Base-by-base conservation (phyloP, 768 basidiomycete genomes). In the Naematelia aurantialba region DNA sequence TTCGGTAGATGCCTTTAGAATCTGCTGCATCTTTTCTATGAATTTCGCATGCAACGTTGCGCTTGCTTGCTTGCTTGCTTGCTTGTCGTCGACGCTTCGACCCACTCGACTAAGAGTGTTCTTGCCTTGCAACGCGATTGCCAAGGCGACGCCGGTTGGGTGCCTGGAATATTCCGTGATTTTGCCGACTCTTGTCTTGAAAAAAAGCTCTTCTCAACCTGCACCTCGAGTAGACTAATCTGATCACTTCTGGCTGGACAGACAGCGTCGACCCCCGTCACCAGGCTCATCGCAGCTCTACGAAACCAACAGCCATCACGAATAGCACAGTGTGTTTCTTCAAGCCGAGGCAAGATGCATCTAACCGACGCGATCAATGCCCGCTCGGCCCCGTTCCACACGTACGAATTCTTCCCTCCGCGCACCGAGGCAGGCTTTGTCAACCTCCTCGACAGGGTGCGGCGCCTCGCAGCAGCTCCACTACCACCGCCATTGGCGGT, bases 381-480 rank as follows among this genome's bases (percentile, higher is more conserved):
- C 3, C 79, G 81, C 46, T 60, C 50, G 4, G 74, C 80, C 8
- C 89, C 91, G 0, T 94, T 89, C 78, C 96, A 85, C 73, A 91
- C 89, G 0, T 90, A 94, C 76, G 94, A 98, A 76, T 96, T 96
- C 82, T 98, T 98, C 73, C 94, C 94, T 13, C 94, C 94, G 12
- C 84, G 90, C 59, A 98, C 94, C 11, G 65, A 68, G 29, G 77
- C 93, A 85, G 94, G 94, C 51, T 89, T 96, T 69, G 85, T 89
- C 70, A 99, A 99, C 75, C 82, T 99, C 22, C 80, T 91, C 60
- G 81, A 89, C 51, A 89, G 96, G 46, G 89, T 98, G 64, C 83
- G 86, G 26, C 84, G 96, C 50, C 81, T 98, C 58, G 67, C 73
- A 19, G 81, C 87, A n/a, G 69, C 80, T 4, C 81, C 98, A 13